Conservation (phyloP, 176 grass and related monocot genomes). For the Eleusine indica region DNA sequence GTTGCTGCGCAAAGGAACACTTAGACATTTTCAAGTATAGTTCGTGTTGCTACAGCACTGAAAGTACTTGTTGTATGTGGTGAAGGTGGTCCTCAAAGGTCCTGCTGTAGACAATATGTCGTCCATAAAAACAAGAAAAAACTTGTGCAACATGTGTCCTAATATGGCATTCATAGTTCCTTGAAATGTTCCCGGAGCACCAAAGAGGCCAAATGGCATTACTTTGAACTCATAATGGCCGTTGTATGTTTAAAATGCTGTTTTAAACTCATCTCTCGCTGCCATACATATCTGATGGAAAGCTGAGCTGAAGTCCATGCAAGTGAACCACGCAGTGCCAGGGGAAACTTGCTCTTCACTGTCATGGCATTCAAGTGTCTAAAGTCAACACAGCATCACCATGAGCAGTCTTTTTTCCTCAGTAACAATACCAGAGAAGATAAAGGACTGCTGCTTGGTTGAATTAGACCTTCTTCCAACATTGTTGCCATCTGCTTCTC, state of each 20-base stretch:
- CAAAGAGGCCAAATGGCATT: too few relatives aligned
- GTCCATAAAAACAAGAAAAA: too few relatives aligned
- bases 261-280: neutral
- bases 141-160: too few relatives aligned
- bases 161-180: too few relatives aligned
- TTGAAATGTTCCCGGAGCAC: too few relatives aligned
- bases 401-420: neutral
- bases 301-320: rapidly evolving
- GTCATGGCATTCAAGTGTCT: neutral
- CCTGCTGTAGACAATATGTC: too few relatives aligned
- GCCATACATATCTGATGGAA: neutral
- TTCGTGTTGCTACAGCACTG: too few relatives aligned
- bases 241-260: neutral
- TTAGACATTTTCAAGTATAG: too few relatives aligned
- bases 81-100: too few relatives aligned
- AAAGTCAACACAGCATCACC: neutral
- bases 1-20: too few relatives aligned
- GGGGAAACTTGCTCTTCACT: neutral
- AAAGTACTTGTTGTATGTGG: too few relatives aligned
- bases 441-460: neutral
- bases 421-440: neutral
- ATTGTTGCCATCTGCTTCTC: neutral
- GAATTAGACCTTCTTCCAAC: neutral
- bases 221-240: neutral
- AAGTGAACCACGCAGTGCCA: neutral